These are phyloP conservation scores for Candida pseudoglaebosa DNA, from an alignment of 805 yeast genomes.

Conservation along the genomic window DNA sequence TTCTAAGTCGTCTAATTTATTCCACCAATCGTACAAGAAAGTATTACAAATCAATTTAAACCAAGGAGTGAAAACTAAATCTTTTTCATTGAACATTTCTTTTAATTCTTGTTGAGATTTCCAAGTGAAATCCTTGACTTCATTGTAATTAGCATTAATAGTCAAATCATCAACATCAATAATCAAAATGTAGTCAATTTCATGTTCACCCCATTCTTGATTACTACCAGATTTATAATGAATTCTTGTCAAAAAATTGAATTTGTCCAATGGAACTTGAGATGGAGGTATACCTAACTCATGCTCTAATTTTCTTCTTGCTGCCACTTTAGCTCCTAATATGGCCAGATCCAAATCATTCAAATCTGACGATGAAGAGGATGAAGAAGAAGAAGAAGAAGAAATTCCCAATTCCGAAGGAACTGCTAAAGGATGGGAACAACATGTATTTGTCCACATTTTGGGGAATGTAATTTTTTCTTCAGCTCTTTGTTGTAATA, in stretches of 20 bases:
- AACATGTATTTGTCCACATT: constrained; percentile 99
- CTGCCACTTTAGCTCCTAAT: constrained; percentile 80
- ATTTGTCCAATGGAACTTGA: constrained; percentile 60
- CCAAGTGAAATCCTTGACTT: constrained; percentile 76
- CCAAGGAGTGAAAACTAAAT: constrained; percentile 93
- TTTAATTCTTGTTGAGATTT: constrained; percentile 67
- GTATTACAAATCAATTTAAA: constrained; percentile 92
- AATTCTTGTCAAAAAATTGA: constrained; percentile 85
- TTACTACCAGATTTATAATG: constrained; percentile 73
- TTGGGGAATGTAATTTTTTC: constrained; percentile 96
- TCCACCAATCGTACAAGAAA: constrained; percentile 94
- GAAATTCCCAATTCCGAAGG: constrained; percentile 68
- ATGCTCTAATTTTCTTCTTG: constrained; percentile 86
- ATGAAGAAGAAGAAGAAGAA: constrained; percentile 8
- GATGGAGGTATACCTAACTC: constrained; percentile 78
- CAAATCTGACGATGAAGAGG: constrained; percentile 13
- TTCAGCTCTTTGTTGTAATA: constrained; percentile 92
- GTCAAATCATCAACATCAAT: constrained; percentile 52
- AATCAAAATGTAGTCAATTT: constrained; percentile 89
- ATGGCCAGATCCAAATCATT: constrained; percentile 55
- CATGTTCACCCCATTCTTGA: constrained; percentile 92
- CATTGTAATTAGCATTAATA: constrained; percentile 64
- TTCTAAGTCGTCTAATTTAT: constrained; percentile 55
- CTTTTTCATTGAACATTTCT: constrained; percentile 66
- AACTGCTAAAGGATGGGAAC: constrained; percentile 93